Conservation (phyloP, 2,329 filamentous ascomycete species). For the Exophiala sideris region DNA sequence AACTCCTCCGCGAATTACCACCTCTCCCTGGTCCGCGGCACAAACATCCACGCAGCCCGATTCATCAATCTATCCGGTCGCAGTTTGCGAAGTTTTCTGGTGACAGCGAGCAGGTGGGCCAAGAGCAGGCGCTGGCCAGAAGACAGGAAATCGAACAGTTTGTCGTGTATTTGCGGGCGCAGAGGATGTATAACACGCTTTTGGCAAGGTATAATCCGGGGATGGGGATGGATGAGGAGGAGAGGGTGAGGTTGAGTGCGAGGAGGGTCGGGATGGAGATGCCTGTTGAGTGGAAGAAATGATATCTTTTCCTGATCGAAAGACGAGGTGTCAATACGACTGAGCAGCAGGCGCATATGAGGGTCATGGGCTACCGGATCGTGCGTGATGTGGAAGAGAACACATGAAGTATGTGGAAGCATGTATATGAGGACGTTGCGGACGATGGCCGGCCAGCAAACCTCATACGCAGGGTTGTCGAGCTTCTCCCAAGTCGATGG, state of each 20-base stretch:
- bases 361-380: too few relatives aligned
- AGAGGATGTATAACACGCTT: conserved; percentile 75
- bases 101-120: conserved; percentile 27
- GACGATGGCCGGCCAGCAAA: too few relatives aligned
- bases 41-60: conserved; percentile 48
- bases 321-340: neutral
- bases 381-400: too few relatives aligned
- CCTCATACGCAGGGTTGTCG: too few relatives aligned
- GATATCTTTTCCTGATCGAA: neutral
- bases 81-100: conserved; percentile 50
- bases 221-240: conserved; percentile 79
- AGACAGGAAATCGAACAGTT: conserved; percentile 68
- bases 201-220: conserved; percentile 92
- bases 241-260: conserved; percentile 78
- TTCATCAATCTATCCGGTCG: conserved; percentile 67
- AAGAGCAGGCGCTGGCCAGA: conserved; percentile 29
- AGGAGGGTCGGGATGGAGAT: conserved; percentile 87
- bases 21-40: conserved; percentile 43
- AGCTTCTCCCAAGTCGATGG: too few relatives aligned
- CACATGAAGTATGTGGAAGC: too few relatives aligned
- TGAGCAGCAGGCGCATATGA: too few relatives aligned
- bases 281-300: conserved; percentile 48
- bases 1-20: conserved; percentile 84
- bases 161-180: conserved; percentile 75
- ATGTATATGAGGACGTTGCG: too few relatives aligned